Percentiles rank a stretch among this genome's conserved stretches.
Evolutionary conservation across 73 alveolate genomes (phyloP).

Genomic region (Tetrahymena elliotti): DNA sequence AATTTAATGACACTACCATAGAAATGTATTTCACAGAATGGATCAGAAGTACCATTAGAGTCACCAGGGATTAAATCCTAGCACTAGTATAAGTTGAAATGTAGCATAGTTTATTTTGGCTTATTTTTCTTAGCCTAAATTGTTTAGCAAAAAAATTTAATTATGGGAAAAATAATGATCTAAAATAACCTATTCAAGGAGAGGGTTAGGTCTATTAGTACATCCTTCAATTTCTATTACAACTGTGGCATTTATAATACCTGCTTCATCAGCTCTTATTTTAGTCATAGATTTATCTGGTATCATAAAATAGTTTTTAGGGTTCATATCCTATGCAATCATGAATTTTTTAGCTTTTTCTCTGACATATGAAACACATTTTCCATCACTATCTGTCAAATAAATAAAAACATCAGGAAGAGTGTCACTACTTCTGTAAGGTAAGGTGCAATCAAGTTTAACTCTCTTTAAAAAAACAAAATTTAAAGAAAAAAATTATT

Average conservation of each 20-base stretch:
- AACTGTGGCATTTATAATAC: constrained; percentile 7
- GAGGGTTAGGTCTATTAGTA: neutral
- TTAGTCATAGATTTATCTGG: constrained; percentile 38
- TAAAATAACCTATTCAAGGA: neutral
- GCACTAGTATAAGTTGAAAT: constrained; percentile 15
- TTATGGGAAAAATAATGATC: neutral
- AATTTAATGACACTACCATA: neutral
- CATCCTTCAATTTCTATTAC: neutral
- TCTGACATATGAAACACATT: constrained; percentile 29
- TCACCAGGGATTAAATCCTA: constrained; percentile 32
- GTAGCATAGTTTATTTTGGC: neutral
- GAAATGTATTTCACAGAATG: neutral
- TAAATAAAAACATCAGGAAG: constrained; percentile 33
- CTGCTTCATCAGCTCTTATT: constrained; percentile 24
- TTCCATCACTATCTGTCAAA: constrained; percentile 36
- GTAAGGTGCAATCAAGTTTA: neutral
- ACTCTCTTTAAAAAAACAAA: neutral
- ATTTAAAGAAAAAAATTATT: neutral
- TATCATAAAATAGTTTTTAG: constrained; percentile 1
- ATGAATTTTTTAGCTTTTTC: neutral
- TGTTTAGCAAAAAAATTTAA: neutral
- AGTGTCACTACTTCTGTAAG: neutral
- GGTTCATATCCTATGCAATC: neutral
- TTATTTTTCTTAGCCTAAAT: neutral
- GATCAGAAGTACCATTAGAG: constrained; percentile 12